Evolutionary conservation across 176 grass and related monocot species (phyloP).

Genomic region (Oryza nivara): DNA sequence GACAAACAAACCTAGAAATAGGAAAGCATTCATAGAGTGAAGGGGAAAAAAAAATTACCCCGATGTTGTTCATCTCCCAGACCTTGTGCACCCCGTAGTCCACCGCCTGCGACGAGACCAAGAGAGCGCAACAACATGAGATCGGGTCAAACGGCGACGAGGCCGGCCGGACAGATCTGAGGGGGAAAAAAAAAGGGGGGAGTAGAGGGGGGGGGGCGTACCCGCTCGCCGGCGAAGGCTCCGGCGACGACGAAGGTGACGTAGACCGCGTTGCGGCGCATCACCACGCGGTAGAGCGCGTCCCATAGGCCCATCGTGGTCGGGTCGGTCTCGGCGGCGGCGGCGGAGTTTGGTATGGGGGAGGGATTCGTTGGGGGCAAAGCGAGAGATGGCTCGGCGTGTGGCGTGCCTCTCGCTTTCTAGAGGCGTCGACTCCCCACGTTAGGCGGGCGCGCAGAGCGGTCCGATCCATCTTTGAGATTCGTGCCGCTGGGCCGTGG

Average conservation of each 20-base stretch:
- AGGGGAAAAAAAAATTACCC: slow-evolving; percentile 48
- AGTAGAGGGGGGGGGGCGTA: slow-evolving; percentile 8
- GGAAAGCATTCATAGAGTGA: neutral
- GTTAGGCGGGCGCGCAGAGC: neutral
- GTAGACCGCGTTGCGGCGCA: slow-evolving; percentile 91
- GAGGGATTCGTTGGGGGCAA: neutral
- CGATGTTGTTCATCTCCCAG: slow-evolving; percentile 81
- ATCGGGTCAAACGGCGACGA: neutral
- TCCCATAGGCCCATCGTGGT: slow-evolving; percentile 60
- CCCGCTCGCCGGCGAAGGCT: slow-evolving; percentile 86
- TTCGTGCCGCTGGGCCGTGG: neutral
- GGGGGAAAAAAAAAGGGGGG: neutral
- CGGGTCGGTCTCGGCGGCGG: slow-evolving; percentile 9
- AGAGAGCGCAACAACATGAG: neutral
- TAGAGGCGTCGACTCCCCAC: neutral
- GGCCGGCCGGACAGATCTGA: slow-evolving; percentile 17
- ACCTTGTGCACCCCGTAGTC: slow-evolving; percentile 81
- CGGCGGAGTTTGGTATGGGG: neutral
- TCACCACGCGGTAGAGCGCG: slow-evolving; percentile 73
- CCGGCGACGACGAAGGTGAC: slow-evolving; percentile 89
- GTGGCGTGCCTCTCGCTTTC: neutral
- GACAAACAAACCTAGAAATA: neutral
- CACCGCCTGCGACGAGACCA: slow-evolving; percentile 57
- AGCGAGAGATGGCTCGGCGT: neutral
- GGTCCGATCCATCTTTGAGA: neutral